phyloP scores from a whole-genome alignment of 257 asterid species.

The Solanum clarkiae region DNA sequence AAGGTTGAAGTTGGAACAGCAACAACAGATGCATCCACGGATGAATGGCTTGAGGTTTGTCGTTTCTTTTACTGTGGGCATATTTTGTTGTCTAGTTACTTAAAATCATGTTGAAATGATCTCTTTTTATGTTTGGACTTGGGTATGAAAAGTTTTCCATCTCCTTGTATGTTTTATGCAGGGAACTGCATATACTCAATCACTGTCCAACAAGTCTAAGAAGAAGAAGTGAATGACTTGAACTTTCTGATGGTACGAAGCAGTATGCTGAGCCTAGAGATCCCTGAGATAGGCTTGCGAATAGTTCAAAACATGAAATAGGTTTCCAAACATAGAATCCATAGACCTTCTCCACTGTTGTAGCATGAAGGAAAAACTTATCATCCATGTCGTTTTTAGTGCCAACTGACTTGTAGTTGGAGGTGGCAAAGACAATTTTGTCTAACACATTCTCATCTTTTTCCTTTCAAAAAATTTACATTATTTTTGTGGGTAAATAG shows the following conservation, averaged over 20 bases:
- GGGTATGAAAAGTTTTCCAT: neutral
- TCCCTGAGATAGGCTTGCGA: conserved; percentile 3
- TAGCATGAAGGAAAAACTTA: conserved; percentile 21
- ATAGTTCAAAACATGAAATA: conserved; percentile 5
- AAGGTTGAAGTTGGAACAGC: conserved; percentile 93
- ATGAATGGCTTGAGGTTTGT: conserved; percentile 96
- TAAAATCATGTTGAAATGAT: neutral
- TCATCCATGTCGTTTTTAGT: neutral
- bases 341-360: conserved; percentile 27
- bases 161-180: conserved; percentile 9
- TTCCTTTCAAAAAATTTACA: neutral
- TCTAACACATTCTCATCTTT: conserved; percentile 3
- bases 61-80: neutral
- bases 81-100: neutral
- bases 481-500: neutral
- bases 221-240: conserved; percentile 63
- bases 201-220: conserved; percentile 49
- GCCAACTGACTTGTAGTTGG: conserved; percentile 16
- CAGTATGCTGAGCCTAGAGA: neutral
- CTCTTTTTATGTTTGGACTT: neutral
- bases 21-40: conserved; percentile 74
- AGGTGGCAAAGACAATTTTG: conserved; percentile 38
- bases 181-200: conserved; percentile 83
- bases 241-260: conserved; percentile 5
- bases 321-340: conserved; percentile 8